Evolutionary conservation across 1,284 basidiomycete species (phyloP).

Genomic region (Blastosporella zonata): DNA sequence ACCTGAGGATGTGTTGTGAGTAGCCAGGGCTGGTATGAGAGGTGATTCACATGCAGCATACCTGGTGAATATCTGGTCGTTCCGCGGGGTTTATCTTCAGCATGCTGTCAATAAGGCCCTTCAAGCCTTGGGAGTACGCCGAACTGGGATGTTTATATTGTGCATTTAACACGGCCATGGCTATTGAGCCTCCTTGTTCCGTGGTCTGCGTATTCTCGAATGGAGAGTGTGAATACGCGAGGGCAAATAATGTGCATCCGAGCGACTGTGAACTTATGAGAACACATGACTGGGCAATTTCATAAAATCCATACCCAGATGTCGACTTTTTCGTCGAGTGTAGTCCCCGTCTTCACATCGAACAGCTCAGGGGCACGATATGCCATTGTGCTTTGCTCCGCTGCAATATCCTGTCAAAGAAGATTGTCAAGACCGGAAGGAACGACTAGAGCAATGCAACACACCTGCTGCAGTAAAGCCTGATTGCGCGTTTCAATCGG

Average conservation of each 20-base stretch:
- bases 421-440: not conserved
- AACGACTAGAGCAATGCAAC: not conserved
- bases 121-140: conserved; percentile 79
- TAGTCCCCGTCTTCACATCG: conserved; percentile 88
- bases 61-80: conserved; percentile 82
- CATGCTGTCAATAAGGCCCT: conserved; percentile 80
- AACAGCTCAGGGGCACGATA: conserved; percentile 95
- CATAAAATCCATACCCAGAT: conserved; percentile 72
- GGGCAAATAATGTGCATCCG: conserved; percentile 87
- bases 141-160: conserved; percentile 85
- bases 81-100: conserved; percentile 78
- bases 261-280: conserved; percentile 59
- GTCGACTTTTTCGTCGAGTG: conserved; percentile 91
- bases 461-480: conserved; percentile 81
- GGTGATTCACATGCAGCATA: conserved; percentile 30
- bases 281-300: conserved; percentile 4
- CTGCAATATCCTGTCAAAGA: conserved; percentile 75
- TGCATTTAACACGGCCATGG: conserved; percentile 92
- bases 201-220: conserved; percentile 88
- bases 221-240: conserved; percentile 90
- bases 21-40: not conserved
- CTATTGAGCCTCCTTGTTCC: conserved; percentile 88
- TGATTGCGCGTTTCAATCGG: conserved; percentile 78
- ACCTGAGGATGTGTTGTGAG: conserved; percentile 44
- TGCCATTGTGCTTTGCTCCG: conserved; percentile 95